phyloP scores from a whole-genome alignment of 805 yeast species.

The Lipomyces sp. region DNA sequence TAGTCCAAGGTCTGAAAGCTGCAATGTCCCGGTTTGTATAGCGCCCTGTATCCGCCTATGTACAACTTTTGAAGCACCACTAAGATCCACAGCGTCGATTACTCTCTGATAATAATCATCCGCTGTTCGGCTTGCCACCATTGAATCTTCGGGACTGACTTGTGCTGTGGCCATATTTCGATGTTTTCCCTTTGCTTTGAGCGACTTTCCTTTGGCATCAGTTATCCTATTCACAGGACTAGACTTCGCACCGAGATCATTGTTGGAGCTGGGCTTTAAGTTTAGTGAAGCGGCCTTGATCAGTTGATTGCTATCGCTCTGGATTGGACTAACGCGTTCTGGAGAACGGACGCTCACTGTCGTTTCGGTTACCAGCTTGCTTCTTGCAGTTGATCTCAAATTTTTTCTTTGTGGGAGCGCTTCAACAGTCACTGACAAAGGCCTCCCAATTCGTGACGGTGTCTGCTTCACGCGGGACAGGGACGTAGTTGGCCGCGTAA shows the following conservation, averaged over 20 bases:
- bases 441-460: background rate
- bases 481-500: background rate
- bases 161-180: background rate
- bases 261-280: background rate
- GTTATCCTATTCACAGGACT: background rate
- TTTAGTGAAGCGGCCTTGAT: background rate
- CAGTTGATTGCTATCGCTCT: background rate
- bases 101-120: background rate
- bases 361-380: background rate
- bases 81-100: conserved; percentile 7
- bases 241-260: background rate
- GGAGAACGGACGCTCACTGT: background rate
- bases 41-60: conserved; percentile 18
- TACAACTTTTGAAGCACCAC: background rate
- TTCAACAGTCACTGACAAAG: background rate
- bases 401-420: background rate
- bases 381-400: background rate
- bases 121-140: background rate
- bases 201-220: background rate
- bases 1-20: conserved; percentile 14
- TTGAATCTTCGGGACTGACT: background rate
- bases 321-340: background rate
- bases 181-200: background rate
- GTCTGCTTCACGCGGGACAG: background rate
- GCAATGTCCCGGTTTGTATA: conserved; percentile 15